Evolutionary conservation across 1,284 basidiomycete genomes (phyloP), one percentile per base, ranked within the genome.

Genomic region (Ganoderma resinaceum): DNA sequence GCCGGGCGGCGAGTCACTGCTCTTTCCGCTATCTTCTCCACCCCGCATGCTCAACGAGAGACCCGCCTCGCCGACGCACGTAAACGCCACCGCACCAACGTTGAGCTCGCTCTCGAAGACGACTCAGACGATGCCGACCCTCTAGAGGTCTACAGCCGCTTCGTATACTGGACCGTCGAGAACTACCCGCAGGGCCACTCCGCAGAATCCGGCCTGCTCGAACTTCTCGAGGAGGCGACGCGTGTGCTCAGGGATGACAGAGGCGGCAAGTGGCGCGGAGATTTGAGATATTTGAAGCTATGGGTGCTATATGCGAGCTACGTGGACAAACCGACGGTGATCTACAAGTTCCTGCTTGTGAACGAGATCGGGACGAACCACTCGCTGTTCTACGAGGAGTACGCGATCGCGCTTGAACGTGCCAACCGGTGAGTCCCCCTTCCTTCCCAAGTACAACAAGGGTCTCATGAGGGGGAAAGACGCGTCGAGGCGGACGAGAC

Each of bases 281-380:
- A 98, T 76, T 78, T 93, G 63, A 89, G 95, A 53, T 98, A 98
- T 79, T 86, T 99, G 66, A 94, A 95, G 77, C 84, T 99, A 29
- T 99, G 97, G 97, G 86, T 95, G 38, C 87, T 96, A 64, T 98
- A 98, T 79, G 91, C 94, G 23, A 90, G 89, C 76, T 93, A 92
- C 72, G 92, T 95, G 53, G 90, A 91, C 80, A 88, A 84, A 76
- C 88, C 89, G 66, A 86, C 85, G 14, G 86, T 95, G 75, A 91
- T 97, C 72, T 97, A 92, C 84, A 86, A 89, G 73, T 98, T 95
- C 80, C 82, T 98, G 74, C 86, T 98, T 71, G 91, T 91, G 1
- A 95, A 96, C 74, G 94, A 97, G 72, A 94, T 99, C 73, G 97
- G 96, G 0, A 93, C 95, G 9, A 84, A 83, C 18, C 90, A 92